These are phyloP conservation scores for Bipolaris zeicola DNA, from an alignment of 2,329 filamentous ascomycete genomes.

Conservation along the genomic window DNA sequence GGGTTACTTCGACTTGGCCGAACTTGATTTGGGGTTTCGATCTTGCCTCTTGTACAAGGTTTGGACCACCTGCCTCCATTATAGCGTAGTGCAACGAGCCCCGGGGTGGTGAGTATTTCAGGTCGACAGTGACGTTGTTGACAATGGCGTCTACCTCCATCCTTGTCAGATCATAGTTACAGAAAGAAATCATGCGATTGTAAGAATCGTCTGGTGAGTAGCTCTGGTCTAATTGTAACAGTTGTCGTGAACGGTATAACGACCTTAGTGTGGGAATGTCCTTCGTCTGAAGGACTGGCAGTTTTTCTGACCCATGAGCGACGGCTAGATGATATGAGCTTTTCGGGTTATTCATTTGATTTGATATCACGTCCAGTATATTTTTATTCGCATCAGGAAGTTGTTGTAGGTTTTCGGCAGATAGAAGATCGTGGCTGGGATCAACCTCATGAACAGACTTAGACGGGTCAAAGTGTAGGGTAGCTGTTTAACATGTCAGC, in stretches of 20 bases:
- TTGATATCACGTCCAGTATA: slow-evolving; percentile 26
- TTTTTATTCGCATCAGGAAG: slow-evolving; percentile 33
- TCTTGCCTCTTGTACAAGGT: slow-evolving; percentile 28
- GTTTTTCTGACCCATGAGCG: neutral
- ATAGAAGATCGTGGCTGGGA: slow-evolving; percentile 16
- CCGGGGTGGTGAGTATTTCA: slow-evolving; percentile 16
- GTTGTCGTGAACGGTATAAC: slow-evolving; percentile 33
- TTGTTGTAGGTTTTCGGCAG: slow-evolving; percentile 29
- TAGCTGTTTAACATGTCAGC: neutral
- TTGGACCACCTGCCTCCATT: slow-evolving; percentile 38
- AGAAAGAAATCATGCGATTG: slow-evolving; percentile 40
- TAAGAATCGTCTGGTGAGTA: slow-evolving; percentile 37
- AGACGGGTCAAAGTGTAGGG: neutral
- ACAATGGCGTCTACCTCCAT: slow-evolving; percentile 45
- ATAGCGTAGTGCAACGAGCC: slow-evolving; percentile 33
- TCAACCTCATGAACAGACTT: neutral
- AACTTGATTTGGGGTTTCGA: slow-evolving; percentile 19
- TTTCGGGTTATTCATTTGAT: slow-evolving; percentile 13
- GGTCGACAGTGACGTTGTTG: slow-evolving; percentile 32
- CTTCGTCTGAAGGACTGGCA: slow-evolving; percentile 16
- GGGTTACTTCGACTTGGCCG: slow-evolving; percentile 35
- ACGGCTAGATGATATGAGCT: slow-evolving; percentile 19
- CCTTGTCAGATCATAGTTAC: slow-evolving; percentile 39
- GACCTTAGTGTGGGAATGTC: slow-evolving; percentile 37
- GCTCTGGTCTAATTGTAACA: slow-evolving; percentile 35